phyloP scores from a whole-genome alignment of 2,329 filamentous ascomycete genomes.

The Knufia fluminis region DNA sequence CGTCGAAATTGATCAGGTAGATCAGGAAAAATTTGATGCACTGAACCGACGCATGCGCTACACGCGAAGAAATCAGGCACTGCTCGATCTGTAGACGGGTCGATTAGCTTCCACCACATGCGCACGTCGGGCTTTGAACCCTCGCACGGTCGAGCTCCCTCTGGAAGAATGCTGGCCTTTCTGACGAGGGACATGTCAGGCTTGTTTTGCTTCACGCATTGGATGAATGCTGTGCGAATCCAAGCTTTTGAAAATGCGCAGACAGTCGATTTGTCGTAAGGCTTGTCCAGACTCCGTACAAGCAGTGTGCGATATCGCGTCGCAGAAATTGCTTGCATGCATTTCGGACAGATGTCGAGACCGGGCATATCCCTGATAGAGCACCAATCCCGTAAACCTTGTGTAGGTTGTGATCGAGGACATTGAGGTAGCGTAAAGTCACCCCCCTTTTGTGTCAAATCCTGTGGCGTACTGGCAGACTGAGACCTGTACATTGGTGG shows the following conservation, averaged over 20 bases:
- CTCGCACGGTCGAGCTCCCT: slow-evolving; percentile 49
- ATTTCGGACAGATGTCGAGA: slow-evolving; percentile 75
- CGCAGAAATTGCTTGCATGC: slow-evolving; percentile 62
- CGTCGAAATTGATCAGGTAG: slow-evolving; percentile 37
- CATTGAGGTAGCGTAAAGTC: slow-evolving; percentile 53
- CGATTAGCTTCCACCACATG: slow-evolving; percentile 66
- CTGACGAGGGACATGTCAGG: slow-evolving; percentile 61
- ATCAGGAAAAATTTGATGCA: slow-evolving; percentile 65
- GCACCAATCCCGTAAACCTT: slow-evolving; percentile 68
- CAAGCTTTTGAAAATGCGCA: slow-evolving; percentile 78
- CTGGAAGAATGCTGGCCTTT: slow-evolving; percentile 50
- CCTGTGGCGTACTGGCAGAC: slow-evolving; percentile 1
- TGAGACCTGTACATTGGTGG: slow-evolving; percentile 8
- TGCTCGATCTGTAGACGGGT: slow-evolving; percentile 54
- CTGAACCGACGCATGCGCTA: slow-evolving; percentile 59
- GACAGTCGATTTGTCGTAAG: slow-evolving; percentile 48
- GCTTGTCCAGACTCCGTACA: slow-evolving; percentile 49
- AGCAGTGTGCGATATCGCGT: slow-evolving; percentile 62
- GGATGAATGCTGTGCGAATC: slow-evolving; percentile 75
- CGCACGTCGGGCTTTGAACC: slow-evolving; percentile 48
- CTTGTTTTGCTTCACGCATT: slow-evolving; percentile 62
- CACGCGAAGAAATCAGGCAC: slow-evolving; percentile 69
- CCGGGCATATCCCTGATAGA: slow-evolving; percentile 60
- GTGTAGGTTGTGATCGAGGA: slow-evolving; percentile 52
- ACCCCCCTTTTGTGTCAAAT: neutral